Evolutionary conservation across 2,329 filamentous ascomycete genomes (phyloP).

Genomic region (Thielaviopsis musarum): DNA sequence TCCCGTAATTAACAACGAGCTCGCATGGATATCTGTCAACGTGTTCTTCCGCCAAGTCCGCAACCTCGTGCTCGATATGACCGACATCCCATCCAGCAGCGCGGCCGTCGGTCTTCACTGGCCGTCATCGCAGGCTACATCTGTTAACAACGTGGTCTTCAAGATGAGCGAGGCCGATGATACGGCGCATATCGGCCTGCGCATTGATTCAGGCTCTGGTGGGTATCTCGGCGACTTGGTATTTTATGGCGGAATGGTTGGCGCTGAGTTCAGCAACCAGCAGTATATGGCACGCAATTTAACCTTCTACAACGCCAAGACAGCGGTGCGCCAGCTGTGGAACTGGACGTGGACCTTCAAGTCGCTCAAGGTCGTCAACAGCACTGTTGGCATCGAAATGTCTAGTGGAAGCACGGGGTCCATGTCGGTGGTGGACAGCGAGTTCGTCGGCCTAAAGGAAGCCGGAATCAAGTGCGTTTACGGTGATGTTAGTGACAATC

Average conservation of each 20-base stretch:
- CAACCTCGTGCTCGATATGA: constrained; percentile 40
- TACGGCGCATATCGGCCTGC: constrained; percentile 38
- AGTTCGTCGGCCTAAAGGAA: constrained; percentile 27
- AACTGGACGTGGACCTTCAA: constrained; percentile 65
- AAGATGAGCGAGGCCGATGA: constrained; percentile 28
- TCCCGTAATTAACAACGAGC: constrained; percentile 25
- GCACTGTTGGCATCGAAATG: constrained; percentile 51
- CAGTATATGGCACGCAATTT: constrained; percentile 57
- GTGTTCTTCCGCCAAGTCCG: constrained; percentile 41
- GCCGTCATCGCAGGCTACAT: constrained; percentile 48
- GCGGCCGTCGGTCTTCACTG: constrained; percentile 43
- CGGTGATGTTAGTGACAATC: constrained; percentile 35
- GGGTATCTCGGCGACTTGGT: constrained; percentile 52
- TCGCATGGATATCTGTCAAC: constrained; percentile 38
- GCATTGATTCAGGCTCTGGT: constrained; percentile 47
- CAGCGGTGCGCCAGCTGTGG: constrained; percentile 57
- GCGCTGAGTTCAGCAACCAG: constrained; percentile 43
- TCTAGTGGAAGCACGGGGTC: constrained; percentile 50
- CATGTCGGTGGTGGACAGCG: constrained; percentile 57
- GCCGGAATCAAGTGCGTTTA: constrained; percentile 20
- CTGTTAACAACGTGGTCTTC: constrained; percentile 41
- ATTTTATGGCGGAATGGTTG: constrained; percentile 53
- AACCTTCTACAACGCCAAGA: constrained; percentile 46
- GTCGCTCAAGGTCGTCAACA: constrained; percentile 44
- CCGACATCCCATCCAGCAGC: constrained; percentile 27